A percentile compares a stretch with the other conserved stretches of the same genome.
Evolutionary conservation across 495 filamentous ascomycete species (phyloP).

Genomic region (Durotheca rogersii): DNA sequence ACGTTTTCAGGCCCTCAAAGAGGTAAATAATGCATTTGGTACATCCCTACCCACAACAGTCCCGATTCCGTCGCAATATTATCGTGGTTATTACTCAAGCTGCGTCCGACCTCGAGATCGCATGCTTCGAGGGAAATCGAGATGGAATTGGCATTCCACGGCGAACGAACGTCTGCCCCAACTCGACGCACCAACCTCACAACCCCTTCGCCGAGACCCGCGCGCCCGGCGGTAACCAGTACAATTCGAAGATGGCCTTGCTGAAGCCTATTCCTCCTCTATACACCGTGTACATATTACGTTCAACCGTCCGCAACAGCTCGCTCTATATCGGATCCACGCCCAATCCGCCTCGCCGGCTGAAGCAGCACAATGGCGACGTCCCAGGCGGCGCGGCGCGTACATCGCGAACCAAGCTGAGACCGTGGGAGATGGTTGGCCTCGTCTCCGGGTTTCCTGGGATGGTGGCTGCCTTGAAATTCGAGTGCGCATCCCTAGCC

Average conservation of each 20-base stretch:
- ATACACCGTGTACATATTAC: conserved; percentile 76
- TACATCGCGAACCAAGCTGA: conserved; percentile 63
- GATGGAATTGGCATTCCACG: conserved; percentile 8
- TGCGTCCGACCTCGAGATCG: too few relatives aligned
- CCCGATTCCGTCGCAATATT: too few relatives aligned
- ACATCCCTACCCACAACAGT: too few relatives aligned
- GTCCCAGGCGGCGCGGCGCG: conserved; percentile 74
- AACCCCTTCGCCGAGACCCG: conserved; percentile 18
- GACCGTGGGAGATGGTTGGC: conserved; percentile 92
- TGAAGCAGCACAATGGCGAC: conserved; percentile 86
- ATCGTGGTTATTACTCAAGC: too few relatives aligned
- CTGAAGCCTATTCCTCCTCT: conserved; percentile 56
- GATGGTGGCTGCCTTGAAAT: conserved; percentile 83
- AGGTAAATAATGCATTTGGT: conserved; percentile 5
- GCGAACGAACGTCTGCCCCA: background rate
- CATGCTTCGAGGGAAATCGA: conserved; percentile 13
- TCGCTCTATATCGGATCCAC: conserved; percentile 88
- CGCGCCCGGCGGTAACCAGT: too few relatives aligned
- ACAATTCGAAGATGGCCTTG: conserved; percentile 37
- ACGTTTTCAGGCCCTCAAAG: background rate
- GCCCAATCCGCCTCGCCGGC: conserved; percentile 76
- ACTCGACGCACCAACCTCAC: background rate
- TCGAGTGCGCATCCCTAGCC: conserved; percentile 67
- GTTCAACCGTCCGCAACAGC: conserved; percentile 66
- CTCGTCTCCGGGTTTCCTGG: conserved; percentile 88